phyloP scores from a whole-genome alignment of 2,329 filamentous ascomycete genomes.

The Diaporthe citri region DNA sequence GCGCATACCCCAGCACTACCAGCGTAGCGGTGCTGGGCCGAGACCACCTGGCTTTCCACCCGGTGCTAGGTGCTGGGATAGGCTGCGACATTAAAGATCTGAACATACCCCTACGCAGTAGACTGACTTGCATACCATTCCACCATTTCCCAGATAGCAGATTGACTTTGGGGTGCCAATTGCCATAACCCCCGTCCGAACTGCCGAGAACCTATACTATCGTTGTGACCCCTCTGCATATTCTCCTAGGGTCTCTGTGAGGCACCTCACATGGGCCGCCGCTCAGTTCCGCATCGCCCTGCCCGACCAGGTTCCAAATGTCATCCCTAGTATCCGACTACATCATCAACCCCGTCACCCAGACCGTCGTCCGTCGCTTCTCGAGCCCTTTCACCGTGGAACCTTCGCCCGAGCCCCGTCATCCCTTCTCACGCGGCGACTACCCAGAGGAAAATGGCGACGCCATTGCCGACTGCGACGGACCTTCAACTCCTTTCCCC shows the following conservation, averaged over 20 bases:
- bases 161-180: conserved; percentile 19
- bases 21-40: conserved; percentile 17
- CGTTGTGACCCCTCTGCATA: neutral
- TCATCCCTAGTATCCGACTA: conserved; percentile 74
- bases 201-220: conserved; percentile 24
- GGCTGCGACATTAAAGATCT: conserved; percentile 28
- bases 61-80: neutral
- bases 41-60: conserved; percentile 14
- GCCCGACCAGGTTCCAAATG: conserved; percentile 56
- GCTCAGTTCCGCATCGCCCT: conserved; percentile 19
- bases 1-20: conserved; percentile 2
- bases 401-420: conserved; percentile 50
- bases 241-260: conserved; percentile 13
- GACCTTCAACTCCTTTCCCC: conserved; percentile 29
- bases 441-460: conserved; percentile 41
- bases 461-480: conserved; percentile 44
- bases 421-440: conserved; percentile 40
- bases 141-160: conserved; percentile 25
- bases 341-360: conserved; percentile 74
- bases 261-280: conserved; percentile 22
- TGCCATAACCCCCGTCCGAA: conserved; percentile 19
- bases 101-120: conserved; percentile 7
- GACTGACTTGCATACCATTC: conserved; percentile 3
- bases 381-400: conserved; percentile 56
- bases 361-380: conserved; percentile 72